phyloP scores from a whole-genome alignment of 192 early-diverging fungal genomes.

The Helicostylum pulchrum region DNA sequence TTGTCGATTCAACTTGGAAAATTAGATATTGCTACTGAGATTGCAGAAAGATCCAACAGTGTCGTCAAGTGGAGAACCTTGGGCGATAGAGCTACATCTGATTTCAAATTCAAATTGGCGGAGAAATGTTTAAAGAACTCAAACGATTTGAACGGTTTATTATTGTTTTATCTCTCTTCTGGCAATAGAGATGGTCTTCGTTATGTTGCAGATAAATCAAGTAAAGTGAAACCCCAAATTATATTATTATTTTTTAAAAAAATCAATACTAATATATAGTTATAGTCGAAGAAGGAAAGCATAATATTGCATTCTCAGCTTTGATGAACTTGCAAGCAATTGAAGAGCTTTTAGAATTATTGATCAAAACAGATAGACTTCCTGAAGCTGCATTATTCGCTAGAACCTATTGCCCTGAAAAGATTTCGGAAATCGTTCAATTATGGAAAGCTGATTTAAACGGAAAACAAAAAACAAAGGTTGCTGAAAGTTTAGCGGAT shows the following conservation, averaged over 20 bases:
- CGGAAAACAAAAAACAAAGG: conserved; percentile 65
- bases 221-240: conserved; percentile 23
- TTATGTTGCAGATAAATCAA: conserved; percentile 66
- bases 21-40: conserved; percentile 78
- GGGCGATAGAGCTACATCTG: conserved; percentile 80
- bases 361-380: conserved; percentile 81
- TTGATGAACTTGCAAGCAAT: conserved; percentile 69
- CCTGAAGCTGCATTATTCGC: conserved; percentile 96
- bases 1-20: conserved; percentile 84
- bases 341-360: conserved; percentile 80
- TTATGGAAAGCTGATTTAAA: conserved; percentile 73
- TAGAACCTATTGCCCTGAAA: conserved; percentile 78
- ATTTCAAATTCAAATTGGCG: conserved; percentile 88
- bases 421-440: conserved; percentile 63
- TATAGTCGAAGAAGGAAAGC: conserved; percentile 66
- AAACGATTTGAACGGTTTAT: conserved; percentile 83
- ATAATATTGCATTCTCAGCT: conserved; percentile 91
- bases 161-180: conserved; percentile 85
- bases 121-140: conserved; percentile 86
- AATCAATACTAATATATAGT: background rate
- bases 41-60: conserved; percentile 81
- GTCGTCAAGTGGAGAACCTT: conserved; percentile 93
- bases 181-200: conserved; percentile 78
- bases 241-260: background rate
- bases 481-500: conserved; percentile 86